These are phyloP conservation scores for Aspergillus intermedius DNA, from an alignment of 2,329 filamentous ascomycete genomes.

Conservation along the genomic window DNA sequence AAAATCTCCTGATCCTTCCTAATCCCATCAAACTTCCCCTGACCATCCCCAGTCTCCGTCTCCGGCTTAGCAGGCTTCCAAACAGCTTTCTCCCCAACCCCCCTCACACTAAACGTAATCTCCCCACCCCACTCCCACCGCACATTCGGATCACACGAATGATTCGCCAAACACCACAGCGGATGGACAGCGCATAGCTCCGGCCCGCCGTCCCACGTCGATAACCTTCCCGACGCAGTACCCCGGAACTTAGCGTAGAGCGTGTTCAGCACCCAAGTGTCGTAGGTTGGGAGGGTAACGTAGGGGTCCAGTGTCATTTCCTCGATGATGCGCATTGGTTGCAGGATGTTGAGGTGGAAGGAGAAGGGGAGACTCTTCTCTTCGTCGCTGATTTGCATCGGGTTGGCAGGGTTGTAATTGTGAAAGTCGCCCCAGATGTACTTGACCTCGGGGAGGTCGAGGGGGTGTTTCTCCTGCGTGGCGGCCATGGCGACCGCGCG, in stretches of 20 bases:
- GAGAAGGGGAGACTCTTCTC: slow-evolving; percentile 52
- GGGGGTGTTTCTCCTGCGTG: slow-evolving; percentile 52
- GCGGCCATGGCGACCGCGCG: slow-evolving; percentile 56
- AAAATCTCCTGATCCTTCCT: slow-evolving; percentile 75
- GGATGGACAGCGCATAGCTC: slow-evolving; percentile 92
- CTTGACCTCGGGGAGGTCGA: slow-evolving; percentile 55
- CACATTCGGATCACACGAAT: slow-evolving; percentile 92
- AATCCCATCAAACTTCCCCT: slow-evolving; percentile 47
- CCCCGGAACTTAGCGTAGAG: slow-evolving; percentile 89
- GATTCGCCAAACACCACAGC: slow-evolving; percentile 93
- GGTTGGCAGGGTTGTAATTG: slow-evolving; percentile 18
- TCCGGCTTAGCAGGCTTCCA: slow-evolving; percentile 27
- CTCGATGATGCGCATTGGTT: slow-evolving; percentile 55
- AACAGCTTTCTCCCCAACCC: slow-evolving; percentile 27
- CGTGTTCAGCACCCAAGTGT: slow-evolving; percentile 69
- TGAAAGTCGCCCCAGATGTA: slow-evolving; percentile 62
- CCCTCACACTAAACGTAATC: slow-evolving; percentile 33
- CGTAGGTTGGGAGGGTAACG: slow-evolving; percentile 34
- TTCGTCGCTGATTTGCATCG: slow-evolving; percentile 12
- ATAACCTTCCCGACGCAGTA: slow-evolving; percentile 80
- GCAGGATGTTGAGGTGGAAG: slow-evolving; percentile 54
- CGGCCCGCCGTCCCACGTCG: slow-evolving; percentile 67
- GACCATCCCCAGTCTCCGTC: slow-evolving; percentile 11
- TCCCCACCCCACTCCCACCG: slow-evolving; percentile 77
- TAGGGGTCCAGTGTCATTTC: slow-evolving; percentile 60